Evolutionary conservation across 2,329 filamentous ascomycete species (phyloP), one percentile per base, ranked within the genome.

Genomic region (Sporothrix pallida): DNA sequence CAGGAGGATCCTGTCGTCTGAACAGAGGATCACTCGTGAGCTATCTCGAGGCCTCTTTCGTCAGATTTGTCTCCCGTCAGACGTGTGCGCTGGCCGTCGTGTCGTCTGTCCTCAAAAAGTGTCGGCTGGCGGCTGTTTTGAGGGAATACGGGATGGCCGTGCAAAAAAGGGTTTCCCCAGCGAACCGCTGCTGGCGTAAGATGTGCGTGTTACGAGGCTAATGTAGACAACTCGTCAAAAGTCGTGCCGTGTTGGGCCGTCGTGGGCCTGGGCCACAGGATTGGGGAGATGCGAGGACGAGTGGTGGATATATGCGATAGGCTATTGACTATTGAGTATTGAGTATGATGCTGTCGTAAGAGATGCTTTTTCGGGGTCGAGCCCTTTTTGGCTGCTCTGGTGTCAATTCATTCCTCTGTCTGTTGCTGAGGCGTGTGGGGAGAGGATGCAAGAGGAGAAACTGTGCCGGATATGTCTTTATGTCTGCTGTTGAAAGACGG

Each of bases 61-160:
- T 31, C 54, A 31, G 23, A 58, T 31, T 23, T 31, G 54, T 31
- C 31, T 37, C 31, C 31, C 31, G 31, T 37, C 31, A 37, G 31
- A 37, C 31, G 31, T 56, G 52, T 3, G 20, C 52, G 52, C 23
- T 12, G 52, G 9, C 52, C n/a, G 46, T 48, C 10, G 46, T 56
- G 13, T 62, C 26, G 58, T 42, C 58, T 37, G 31, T 13, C 60
- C 20, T 44, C 17, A 12, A 23, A 13, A 52, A 2, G 50, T 68
- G 70, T 52, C 70, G 70, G 72, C 60, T 62, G 70, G 44, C 62
- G 60, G 50, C 52, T 71, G 69, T 74, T 74, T 46, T 58, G 54
- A 20, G 54, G 44, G 46, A 48, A 52, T 52, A 50, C 63, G 63
- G 62, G 62, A 65, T 48, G n/a, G n/a, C 60, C 42, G 62, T 42